Conservation (phyloP, 2,329 filamentous ascomycete species). For the Blastomyces emzantsi region DNA sequence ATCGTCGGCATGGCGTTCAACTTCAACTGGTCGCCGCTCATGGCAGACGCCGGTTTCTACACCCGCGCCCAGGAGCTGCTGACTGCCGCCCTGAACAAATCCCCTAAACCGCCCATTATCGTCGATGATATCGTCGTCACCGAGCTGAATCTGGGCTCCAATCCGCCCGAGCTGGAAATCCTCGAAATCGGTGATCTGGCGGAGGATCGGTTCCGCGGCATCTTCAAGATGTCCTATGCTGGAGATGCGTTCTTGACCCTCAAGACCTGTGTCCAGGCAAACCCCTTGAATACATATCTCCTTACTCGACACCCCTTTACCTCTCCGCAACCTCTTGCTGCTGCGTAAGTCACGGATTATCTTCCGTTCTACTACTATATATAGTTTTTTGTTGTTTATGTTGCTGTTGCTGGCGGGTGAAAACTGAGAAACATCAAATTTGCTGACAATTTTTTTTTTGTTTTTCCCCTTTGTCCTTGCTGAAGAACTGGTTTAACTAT, state of each 20-base stretch:
- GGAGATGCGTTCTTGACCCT: slow-evolving; percentile 93
- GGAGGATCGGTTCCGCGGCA: slow-evolving; percentile 92
- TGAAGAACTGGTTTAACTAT: slow-evolving; percentile 74
- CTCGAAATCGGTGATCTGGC: slow-evolving; percentile 95
- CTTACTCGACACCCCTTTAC: slow-evolving; percentile 86
- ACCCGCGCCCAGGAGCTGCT: slow-evolving; percentile 86
- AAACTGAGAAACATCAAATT: not conserved
- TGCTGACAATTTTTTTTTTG: not conserved
- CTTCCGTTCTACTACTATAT: not conserved
- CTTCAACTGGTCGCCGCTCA: slow-evolving; percentile 99
- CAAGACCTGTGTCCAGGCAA: slow-evolving; percentile 94
- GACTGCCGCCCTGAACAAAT: slow-evolving; percentile 93
- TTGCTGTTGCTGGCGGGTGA: not conserved
- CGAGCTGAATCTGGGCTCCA: slow-evolving; percentile 91
- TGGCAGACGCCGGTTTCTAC: slow-evolving; percentile 87
- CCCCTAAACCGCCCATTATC: slow-evolving; percentile 94
- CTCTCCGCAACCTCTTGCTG: slow-evolving; percentile 83
- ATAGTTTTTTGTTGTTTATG: not conserved
- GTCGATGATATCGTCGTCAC: slow-evolving; percentile 98
- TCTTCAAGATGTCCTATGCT: slow-evolving; percentile 98
- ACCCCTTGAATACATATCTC: slow-evolving; percentile 92
- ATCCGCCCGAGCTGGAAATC: slow-evolving; percentile 91
- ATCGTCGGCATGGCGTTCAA: slow-evolving; percentile 81
- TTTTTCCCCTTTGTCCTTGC: slow-evolving; percentile 4
- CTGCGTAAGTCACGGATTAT: slow-evolving; percentile 44